phyloP scores from a whole-genome alignment of 208 protist genomes.

The Trypanosoma mega region DNA sequence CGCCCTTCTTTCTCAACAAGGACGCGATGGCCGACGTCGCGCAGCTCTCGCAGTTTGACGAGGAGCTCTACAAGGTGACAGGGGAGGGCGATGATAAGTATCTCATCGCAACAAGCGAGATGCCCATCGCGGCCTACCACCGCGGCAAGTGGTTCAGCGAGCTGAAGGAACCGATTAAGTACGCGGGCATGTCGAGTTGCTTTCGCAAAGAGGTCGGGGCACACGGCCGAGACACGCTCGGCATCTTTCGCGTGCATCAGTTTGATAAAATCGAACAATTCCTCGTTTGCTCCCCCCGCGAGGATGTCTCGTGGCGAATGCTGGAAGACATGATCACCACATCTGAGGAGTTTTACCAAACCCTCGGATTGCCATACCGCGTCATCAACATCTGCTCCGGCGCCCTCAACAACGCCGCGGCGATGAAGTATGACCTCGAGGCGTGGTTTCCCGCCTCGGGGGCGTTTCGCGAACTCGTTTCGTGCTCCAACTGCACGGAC shows the following conservation, averaged over 20 bases:
- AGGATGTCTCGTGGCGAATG: constrained; percentile 88
- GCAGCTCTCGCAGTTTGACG: constrained; percentile 99
- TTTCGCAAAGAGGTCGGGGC: constrained; percentile 99
- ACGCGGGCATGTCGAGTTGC: constrained; percentile 98
- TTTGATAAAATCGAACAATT: constrained; percentile 98
- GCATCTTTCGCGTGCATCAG: constrained; percentile 97
- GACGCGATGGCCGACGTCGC: constrained; percentile 96
- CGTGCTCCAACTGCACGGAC: constrained; percentile 99
- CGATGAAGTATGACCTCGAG: constrained; percentile 99
- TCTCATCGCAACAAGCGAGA: constrained; percentile 99
- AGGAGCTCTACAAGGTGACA: constrained; percentile 98
- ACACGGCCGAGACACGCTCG: constrained; percentile 94
- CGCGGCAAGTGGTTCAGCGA: constrained; percentile 92
- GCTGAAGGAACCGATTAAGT: constrained; percentile 92
- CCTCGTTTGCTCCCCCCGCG: constrained; percentile 87
- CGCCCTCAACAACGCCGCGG: constrained; percentile 99
- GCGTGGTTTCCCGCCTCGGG: constrained; percentile 98
- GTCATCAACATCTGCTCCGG: constrained; percentile 95
- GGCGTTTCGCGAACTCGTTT: constrained; percentile 98
- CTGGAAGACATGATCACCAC: constrained; percentile 92
- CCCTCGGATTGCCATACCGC: constrained; percentile 92
- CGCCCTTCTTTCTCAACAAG: constrained; percentile 99
- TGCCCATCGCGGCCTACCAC: constrained; percentile 98
- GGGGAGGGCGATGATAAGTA: constrained; percentile 99
- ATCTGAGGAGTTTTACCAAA: constrained; percentile 94